These are phyloP conservation scores for Lanmaoa rubissima DNA, from an alignment of 768 basidiomycete species.

Conservation along the genomic window DNA sequence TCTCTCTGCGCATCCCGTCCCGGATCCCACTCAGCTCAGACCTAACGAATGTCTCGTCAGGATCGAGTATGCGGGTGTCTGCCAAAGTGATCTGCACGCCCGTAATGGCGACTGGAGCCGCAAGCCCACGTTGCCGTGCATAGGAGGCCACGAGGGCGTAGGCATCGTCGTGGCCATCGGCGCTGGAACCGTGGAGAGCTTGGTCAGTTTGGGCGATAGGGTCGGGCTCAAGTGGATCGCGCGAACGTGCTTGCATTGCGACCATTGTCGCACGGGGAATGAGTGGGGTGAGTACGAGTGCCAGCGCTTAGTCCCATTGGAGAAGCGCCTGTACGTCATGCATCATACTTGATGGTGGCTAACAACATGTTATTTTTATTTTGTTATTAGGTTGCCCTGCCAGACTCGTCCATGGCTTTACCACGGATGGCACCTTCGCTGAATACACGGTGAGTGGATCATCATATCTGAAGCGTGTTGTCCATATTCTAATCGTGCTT, in stretches of 20 bases:
- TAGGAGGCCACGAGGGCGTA: conserved; percentile 49
- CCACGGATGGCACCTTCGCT: conserved; percentile 44
- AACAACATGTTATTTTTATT: background rate
- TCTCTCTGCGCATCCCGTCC: conserved; percentile 18
- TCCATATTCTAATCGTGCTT: background rate
- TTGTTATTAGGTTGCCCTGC: conserved; percentile 14
- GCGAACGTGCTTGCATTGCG: conserved; percentile 39
- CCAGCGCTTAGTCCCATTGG: background rate
- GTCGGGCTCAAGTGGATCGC: conserved; percentile 47
- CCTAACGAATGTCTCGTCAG: conserved; percentile 38
- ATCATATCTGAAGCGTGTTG: background rate
- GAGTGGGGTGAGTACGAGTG: conserved; percentile 29
- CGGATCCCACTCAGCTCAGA: conserved; percentile 11
- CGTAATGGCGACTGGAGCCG: conserved; percentile 39
- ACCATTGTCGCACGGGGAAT: conserved; percentile 37
- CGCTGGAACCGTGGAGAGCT: conserved; percentile 29
- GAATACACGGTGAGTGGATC: conserved; percentile 35
- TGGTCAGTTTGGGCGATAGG: conserved; percentile 37
- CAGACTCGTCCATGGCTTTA: conserved; percentile 31
- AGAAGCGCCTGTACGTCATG: background rate
- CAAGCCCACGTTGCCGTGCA: conserved; percentile 29
- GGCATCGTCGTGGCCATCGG: conserved; percentile 46
- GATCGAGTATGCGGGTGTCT: conserved; percentile 42
- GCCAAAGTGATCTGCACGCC: conserved; percentile 42
- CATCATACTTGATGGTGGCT: background rate